Evolutionary conservation across 2,329 filamentous ascomycete species (phyloP).

Genomic region (Myrmaecium sp.): DNA sequence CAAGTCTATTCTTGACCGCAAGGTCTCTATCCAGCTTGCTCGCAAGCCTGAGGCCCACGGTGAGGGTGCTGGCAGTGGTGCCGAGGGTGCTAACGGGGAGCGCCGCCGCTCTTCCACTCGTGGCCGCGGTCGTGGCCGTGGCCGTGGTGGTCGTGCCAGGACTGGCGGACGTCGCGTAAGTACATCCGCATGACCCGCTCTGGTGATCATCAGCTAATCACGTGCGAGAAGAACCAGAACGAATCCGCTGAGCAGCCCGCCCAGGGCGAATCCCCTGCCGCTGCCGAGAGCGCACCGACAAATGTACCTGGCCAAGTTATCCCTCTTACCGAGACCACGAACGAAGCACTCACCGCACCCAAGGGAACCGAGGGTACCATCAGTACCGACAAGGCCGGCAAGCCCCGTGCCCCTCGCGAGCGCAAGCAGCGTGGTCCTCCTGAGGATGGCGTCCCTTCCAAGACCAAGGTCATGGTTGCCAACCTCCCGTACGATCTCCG

Average conservation of each 20-base stretch:
- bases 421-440: constrained; percentile 83
- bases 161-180: constrained; percentile 53
- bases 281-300: constrained; percentile 24
- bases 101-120: constrained; percentile 37
- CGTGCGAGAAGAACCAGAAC: constrained; percentile 30
- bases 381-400: constrained; percentile 23
- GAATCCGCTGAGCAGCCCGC: constrained; percentile 24
- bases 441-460: constrained; percentile 92
- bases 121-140: constrained; percentile 39
- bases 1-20: constrained; percentile 94
- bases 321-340: constrained; percentile 34
- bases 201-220: constrained; percentile 1
- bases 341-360: constrained; percentile 37
- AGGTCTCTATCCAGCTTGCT: constrained; percentile 96
- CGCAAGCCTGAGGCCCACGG: constrained; percentile 84
- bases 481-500: constrained; percentile 97
- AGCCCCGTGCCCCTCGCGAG: constrained; percentile 34
- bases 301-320: constrained; percentile 34
- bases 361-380: constrained; percentile 26
- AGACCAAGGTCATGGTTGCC: constrained; percentile 99
- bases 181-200: constrained; percentile 24
- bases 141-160: constrained; percentile 41
- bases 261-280: constrained; percentile 31
- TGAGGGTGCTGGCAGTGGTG: constrained; percentile 54
- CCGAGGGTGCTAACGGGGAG: constrained; percentile 49